Percentiles rank a stretch among this genome's conserved stretches.
phyloP scores from a whole-genome alignment of 78 protist genomes.

The Chrysochromulina parva region DNA sequence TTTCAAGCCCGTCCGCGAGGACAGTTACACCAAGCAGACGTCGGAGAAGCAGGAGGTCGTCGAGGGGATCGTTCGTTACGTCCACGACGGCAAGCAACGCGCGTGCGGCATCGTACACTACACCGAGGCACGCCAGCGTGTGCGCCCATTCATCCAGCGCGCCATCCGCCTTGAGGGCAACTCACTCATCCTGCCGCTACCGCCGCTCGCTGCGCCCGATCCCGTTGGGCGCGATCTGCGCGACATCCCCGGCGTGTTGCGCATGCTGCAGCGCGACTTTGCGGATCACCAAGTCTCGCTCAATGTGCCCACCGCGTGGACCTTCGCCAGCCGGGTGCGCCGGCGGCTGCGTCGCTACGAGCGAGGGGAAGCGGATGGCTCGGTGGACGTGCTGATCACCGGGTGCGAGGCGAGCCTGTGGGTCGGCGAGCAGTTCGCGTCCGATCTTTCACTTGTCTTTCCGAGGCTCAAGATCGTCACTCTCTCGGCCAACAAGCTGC shows the following conservation, averaged over 20 bases:
- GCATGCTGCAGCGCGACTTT: neutral
- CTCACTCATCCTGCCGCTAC: neutral
- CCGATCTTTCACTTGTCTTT: conserved; percentile 4
- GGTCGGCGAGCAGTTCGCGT: conserved; percentile 36
- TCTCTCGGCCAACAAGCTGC: conserved; percentile 37
- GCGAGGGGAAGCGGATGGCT: conserved; percentile 2
- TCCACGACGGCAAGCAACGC: neutral
- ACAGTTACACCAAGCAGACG: too few relatives aligned
- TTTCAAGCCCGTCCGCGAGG: too few relatives aligned
- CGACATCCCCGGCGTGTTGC: conserved; percentile 1
- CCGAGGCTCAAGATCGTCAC: neutral
- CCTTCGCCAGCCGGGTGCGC: neutral
- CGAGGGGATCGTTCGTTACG: too few relatives aligned
- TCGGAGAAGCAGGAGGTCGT: too few relatives aligned
- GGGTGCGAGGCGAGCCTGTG: conserved; percentile 35
- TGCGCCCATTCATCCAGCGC: neutral
- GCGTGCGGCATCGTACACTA: too few relatives aligned
- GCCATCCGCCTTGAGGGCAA: neutral
- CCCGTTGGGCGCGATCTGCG: neutral
- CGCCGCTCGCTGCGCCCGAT: neutral
- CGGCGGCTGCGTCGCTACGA: neutral
- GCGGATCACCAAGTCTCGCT: neutral
- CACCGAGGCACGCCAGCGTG: too few relatives aligned
- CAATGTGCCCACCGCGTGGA: conserved; percentile 10
- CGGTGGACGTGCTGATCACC: conserved; percentile 25